Conservation (phyloP, 2,329 filamentous ascomycete species). For the Hypoxylon sp. region DNA sequence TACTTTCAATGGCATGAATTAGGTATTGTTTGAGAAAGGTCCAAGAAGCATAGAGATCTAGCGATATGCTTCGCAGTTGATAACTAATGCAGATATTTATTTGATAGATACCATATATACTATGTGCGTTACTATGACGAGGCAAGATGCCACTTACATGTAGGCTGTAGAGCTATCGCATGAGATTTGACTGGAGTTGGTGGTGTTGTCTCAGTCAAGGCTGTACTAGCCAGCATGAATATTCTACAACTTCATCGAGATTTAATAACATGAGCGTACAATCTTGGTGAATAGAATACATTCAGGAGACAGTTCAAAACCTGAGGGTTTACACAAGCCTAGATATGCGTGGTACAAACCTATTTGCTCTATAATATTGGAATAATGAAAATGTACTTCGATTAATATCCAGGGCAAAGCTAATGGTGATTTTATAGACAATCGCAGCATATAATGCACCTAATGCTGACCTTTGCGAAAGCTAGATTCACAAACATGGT, state of each 20-base stretch:
- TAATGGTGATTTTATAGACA: neutral
- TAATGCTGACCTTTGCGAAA: neutral
- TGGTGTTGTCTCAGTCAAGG: neutral
- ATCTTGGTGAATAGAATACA: neutral
- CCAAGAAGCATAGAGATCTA: neutral
- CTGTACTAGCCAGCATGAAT: neutral
- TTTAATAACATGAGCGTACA: neutral
- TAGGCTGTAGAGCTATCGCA: neutral
- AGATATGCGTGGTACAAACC: neutral
- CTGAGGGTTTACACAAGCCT: neutral
- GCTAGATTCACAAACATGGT: neutral
- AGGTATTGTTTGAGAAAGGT: neutral
- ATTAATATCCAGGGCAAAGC: neutral
- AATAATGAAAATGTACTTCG: neutral
- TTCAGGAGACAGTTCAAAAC: neutral
- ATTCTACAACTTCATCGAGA: neutral
- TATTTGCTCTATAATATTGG: neutral
- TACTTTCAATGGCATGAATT: neutral
- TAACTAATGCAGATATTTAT: neutral
- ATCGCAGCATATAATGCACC: neutral
- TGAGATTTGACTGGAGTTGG: neutral
- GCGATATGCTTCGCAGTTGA: neutral
- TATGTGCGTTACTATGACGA: too few species aligned
- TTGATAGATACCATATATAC: neutral
- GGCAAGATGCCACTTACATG: neutral